Evolutionary conservation across 148 eudicot genomes (phyloP).

Genomic region (Camellia japonica): DNA sequence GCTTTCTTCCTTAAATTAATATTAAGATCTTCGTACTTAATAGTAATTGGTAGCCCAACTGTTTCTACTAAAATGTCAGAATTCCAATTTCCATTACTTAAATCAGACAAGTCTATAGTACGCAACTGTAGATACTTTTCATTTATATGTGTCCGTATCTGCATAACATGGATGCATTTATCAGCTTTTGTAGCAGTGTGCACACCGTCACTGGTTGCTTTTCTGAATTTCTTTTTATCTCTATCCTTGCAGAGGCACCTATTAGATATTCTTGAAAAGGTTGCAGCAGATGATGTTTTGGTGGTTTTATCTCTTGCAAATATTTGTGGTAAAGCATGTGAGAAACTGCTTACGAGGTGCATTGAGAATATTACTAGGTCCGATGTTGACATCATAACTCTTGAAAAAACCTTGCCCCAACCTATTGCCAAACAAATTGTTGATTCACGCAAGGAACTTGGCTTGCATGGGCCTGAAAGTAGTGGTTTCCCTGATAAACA

Average conservation of each 20-base stretch:
- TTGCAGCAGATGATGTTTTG: conserved; percentile 65
- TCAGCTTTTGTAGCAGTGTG: not conserved
- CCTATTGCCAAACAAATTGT: conserved; percentile 59
- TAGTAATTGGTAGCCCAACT: not conserved
- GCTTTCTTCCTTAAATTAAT: not conserved
- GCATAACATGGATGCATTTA: not conserved
- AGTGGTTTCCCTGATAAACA: conserved; percentile 66
- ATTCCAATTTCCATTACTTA: not conserved
- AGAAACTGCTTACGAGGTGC: conserved; percentile 52
- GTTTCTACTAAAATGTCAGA: not conserved
- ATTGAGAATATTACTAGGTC: conserved; percentile 55
- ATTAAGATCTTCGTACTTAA: not conserved
- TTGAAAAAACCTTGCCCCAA: conserved; percentile 62
- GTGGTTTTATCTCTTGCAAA: conserved; percentile 66
- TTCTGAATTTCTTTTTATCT: not conserved
- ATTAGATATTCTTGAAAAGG: conserved; percentile 69
- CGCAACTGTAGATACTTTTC: not conserved
- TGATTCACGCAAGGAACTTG: conserved; percentile 54
- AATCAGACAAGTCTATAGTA: not conserved
- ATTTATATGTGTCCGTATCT: not conserved
- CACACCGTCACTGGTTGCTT: not conserved
- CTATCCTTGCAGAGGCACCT: conserved; percentile 53
- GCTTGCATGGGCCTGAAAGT: conserved; percentile 39
- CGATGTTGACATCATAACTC: conserved; percentile 64
- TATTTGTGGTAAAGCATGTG: conserved; percentile 61